Evolutionary conservation across 2,329 filamentous ascomycete species (phyloP).

Genomic region (Cercospora citrullina): DNA sequence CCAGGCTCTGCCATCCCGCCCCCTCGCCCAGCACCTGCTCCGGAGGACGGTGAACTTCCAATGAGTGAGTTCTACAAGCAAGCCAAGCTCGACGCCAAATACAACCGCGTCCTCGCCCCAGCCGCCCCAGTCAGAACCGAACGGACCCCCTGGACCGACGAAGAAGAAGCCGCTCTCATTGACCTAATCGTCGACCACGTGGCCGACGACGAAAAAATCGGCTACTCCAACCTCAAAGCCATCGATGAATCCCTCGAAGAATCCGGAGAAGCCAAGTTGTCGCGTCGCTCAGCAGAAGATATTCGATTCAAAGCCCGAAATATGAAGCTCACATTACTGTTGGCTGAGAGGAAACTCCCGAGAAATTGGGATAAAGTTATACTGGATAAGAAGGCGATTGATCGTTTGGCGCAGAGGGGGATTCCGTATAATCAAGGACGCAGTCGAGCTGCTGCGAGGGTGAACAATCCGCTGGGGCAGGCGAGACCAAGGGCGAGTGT

Average conservation of each 20-base stretch:
- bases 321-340: slow-evolving; percentile 49
- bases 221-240: slow-evolving; percentile 51
- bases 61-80: slow-evolving; percentile 19
- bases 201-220: slow-evolving; percentile 40
- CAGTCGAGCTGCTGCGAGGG: not conserved
- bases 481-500: not conserved
- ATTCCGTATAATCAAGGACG: slow-evolving; percentile 33
- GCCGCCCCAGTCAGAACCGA: slow-evolving; percentile 14
- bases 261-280: slow-evolving; percentile 36
- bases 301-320: slow-evolving; percentile 52
- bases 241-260: slow-evolving; percentile 28
- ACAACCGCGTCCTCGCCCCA: slow-evolving; percentile 23
- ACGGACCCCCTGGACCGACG: slow-evolving; percentile 37
- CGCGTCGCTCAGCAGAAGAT: slow-evolving; percentile 52
- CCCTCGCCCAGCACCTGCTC: slow-evolving; percentile 21
- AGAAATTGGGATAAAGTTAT: slow-evolving; percentile 47
- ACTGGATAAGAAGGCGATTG: slow-evolving; percentile 45
- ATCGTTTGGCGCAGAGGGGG: slow-evolving; percentile 34
- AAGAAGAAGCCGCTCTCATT: slow-evolving; percentile 48
- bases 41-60: slow-evolving; percentile 16
- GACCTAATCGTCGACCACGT: slow-evolving; percentile 48
- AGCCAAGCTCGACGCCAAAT: slow-evolving; percentile 28
- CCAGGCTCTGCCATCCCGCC: slow-evolving; percentile 36
- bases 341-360: slow-evolving; percentile 43
- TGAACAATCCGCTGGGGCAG: not conserved